Base-by-base conservation (phyloP, 2,329 filamentous ascomycete species). In the Diplodia sapinea region DNA sequence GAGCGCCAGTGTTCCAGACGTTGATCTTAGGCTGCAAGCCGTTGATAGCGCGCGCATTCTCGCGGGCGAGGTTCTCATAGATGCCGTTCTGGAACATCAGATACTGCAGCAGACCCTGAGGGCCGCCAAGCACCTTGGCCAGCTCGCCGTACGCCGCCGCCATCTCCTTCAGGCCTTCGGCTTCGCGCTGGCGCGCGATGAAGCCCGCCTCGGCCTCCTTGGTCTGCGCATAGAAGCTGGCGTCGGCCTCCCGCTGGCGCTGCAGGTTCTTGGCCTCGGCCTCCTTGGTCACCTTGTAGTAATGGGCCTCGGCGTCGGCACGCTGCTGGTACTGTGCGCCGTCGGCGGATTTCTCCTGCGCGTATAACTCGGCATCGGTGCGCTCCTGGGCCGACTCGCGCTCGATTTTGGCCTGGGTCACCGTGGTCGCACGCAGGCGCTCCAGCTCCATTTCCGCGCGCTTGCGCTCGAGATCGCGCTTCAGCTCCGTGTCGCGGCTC, bases 1-100 rank as follows among this genome's bases (percentile, higher is more conserved):
- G 81, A 59, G 80, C 77, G 0, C 91, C 91, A 2, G 92, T 96
- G 76, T 92, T 95, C 93, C 92, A 96, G 31, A 94, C 88, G 70
- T 89, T 93, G 81, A 96, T 95, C 89, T 96, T 96, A 71, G 93
- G 93, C 77, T 93, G 87, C 71, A 96, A 80, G 31, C 92, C 92
- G 63, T 87, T 84, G 75, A 96, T 87, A 38, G 91, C 92, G 38
- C 84, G 77, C 56, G 90, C 92, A 73, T 96, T 96, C 61, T 91
- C 91, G 73, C 90, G 85, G 68, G 92, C 92, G 61, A 96, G 86
- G 72, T 89, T 86, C 75, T 91, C 86, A 78, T 92, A 94, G 0
- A 90, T 91, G 72, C 89, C 89, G 78, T 90, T 90, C 81, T 94
- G 89, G 75, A 96, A 88, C 93, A 96, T 96, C 80, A 94, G 86